Base-by-base conservation (phyloP, 805 yeast species). In the Blastobotrys muscicola region DNA sequence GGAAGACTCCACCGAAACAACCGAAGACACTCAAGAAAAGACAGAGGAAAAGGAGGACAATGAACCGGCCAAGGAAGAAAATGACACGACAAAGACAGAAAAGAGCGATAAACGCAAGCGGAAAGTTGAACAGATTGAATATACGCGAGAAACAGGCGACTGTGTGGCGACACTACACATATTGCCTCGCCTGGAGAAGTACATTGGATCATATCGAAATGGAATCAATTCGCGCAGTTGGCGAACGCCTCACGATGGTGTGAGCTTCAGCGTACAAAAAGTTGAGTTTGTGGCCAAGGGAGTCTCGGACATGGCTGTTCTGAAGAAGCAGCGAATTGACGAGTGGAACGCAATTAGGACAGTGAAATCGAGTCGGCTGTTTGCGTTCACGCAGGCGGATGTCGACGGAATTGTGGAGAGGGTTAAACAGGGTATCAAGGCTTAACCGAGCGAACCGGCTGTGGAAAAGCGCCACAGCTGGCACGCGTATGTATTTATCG, bases 211-310 rank as follows among this genome's bases (percentile, higher is more conserved):
- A 32, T 79, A 61, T 56, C 71, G 83, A 39, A 70, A 83, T 60
- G 89, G 83, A 4, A 64, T 89, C 47, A 76, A 78, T 54, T 77
- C 95, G 1, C 71, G 97, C 41, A 61, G 75, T 3, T 90, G 97
- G 97, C 57, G 59, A 1, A 56, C 69, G 8, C 63, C 63, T 5
- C 98, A 90, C 58, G 85, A 83, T 56, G 98, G 98, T 1, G 71
- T 79, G 37, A 82, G 94, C 33, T 69, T 72, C 44, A 78, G 81
- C 3, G 66, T 92, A 2, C 75, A 73, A 50, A 67, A 64, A 40
- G 78, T 78, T 36, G 66, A 68, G 51, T 57, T 53, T 39, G 45
- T 60, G 13, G 47, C 57, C 8, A 36, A 43, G 11, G 68, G 67
- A 15, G 48, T 46, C 34, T 64, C 68, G 1, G 60, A 59, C 34